phyloP scores from a whole-genome alignment of 2,329 filamentous ascomycete species.

The Fusarium sp. region DNA sequence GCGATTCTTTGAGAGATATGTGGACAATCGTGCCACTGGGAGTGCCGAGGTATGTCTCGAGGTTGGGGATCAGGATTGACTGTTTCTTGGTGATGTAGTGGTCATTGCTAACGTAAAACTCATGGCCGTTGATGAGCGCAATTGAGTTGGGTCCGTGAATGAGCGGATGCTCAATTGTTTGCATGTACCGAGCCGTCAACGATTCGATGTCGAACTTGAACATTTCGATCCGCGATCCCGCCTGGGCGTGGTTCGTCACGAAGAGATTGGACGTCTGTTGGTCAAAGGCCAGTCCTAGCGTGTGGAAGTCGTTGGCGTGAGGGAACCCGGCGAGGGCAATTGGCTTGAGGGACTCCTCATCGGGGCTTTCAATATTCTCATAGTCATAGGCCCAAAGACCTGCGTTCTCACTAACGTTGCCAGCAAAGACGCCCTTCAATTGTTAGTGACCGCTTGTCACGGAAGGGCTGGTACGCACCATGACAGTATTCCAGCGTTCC shows the following conservation, averaged over 20 bases:
- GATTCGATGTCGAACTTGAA: slow-evolving; percentile 52
- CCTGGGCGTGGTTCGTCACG: slow-evolving; percentile 52
- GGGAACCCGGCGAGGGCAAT: slow-evolving; percentile 41
- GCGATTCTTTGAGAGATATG: slow-evolving; percentile 40
- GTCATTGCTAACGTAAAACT: slow-evolving; percentile 57
- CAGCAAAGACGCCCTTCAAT: slow-evolving; percentile 43
- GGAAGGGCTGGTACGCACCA: slow-evolving; percentile 44
- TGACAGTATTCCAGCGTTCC: slow-evolving; percentile 56
- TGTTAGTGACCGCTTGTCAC: neutral
- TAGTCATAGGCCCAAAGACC: slow-evolving; percentile 55
- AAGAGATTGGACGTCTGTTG: slow-evolving; percentile 51
- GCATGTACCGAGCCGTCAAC: slow-evolving; percentile 51
- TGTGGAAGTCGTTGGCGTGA: slow-evolving; percentile 52
- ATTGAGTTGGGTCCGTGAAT: slow-evolving; percentile 56
- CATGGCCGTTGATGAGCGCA: slow-evolving; percentile 47
- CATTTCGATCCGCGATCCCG: slow-evolving; percentile 52
- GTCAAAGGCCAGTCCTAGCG: slow-evolving; percentile 55
- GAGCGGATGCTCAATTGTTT: slow-evolving; percentile 53
- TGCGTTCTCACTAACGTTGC: slow-evolving; percentile 38
- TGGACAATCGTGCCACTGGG: slow-evolving; percentile 53
- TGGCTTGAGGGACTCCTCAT: slow-evolving; percentile 34
- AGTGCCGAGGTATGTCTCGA: slow-evolving; percentile 52
- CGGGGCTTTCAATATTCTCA: slow-evolving; percentile 18
- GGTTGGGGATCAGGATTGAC: slow-evolving; percentile 38
- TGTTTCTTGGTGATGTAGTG: slow-evolving; percentile 50